These are phyloP conservation scores for Trichoderma brevicompactum DNA, from an alignment of 2,329 filamentous ascomycete genomes.

Conservation along the genomic window DNA sequence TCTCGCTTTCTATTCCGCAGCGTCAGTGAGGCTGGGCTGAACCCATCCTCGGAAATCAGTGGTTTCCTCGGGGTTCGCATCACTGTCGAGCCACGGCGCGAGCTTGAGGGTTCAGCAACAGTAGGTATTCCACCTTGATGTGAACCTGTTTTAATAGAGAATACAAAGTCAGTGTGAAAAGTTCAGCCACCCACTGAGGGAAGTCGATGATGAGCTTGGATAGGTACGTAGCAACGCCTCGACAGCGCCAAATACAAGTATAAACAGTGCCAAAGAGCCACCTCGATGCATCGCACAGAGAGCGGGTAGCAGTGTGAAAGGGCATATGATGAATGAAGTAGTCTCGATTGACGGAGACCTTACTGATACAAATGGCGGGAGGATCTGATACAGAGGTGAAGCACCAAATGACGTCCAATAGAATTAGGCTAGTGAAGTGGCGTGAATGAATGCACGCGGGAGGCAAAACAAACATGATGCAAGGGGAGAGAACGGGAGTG, in stretches of 20 bases:
- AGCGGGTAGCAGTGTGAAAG: conserved; percentile 6
- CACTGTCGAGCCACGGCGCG: conserved; percentile 15
- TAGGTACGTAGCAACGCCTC: not conserved
- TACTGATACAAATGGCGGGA: not conserved
- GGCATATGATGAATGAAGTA: not conserved
- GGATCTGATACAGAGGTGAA: too few species aligned
- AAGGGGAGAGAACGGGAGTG: conserved; percentile 8
- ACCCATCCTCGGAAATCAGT: conserved; percentile 18
- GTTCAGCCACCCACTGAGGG: not conserved
- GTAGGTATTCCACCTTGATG: not conserved
- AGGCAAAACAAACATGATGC: not conserved
- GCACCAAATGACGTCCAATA: not conserved
- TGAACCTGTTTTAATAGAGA: not conserved
- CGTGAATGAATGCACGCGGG: conserved; percentile 20
- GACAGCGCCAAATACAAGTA: not conserved
- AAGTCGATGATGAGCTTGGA: not conserved
- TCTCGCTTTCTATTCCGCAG: conserved; percentile 41
- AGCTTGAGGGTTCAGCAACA: not conserved
- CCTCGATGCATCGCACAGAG: conserved; percentile 10
- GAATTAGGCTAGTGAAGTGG: conserved; percentile 8
- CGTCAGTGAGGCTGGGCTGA: conserved; percentile 31
- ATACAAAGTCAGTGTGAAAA: conserved; percentile 5
- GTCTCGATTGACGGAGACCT: conserved; percentile 2
- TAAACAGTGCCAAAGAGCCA: not conserved
- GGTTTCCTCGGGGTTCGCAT: conserved; percentile 34